Conservation (phyloP, 2,329 filamentous ascomycete species). For the Pleoardoris graminearum region DNA sequence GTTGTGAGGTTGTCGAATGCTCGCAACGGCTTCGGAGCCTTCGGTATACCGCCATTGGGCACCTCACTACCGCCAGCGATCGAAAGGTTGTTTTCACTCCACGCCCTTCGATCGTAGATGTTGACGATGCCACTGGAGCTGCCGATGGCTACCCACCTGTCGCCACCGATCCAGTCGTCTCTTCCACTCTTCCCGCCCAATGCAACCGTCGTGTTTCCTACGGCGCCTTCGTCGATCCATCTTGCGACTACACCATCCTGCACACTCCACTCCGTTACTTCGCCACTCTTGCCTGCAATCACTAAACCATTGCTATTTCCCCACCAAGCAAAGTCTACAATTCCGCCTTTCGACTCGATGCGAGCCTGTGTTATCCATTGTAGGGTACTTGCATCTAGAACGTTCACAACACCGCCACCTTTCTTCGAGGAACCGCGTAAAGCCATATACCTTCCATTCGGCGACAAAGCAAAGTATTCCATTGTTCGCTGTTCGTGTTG, state of each 20-base stretch:
- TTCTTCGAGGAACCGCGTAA: conserved; percentile 78
- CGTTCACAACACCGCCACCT: conserved; percentile 84
- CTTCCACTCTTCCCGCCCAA: conserved; percentile 71
- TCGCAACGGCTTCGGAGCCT: conserved; percentile 71
- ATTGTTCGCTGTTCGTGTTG: conserved; percentile 83
- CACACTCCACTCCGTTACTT: conserved; percentile 87
- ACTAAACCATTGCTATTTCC: conserved; percentile 77
- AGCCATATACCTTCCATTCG: conserved; percentile 84
- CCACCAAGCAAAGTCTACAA: conserved; percentile 96
- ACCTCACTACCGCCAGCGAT: conserved; percentile 23
- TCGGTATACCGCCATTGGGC: conserved; percentile 57
- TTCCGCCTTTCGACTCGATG: conserved; percentile 78
- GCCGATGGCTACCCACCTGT: conserved; percentile 88
- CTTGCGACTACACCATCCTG: conserved; percentile 70
- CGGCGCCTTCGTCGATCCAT: conserved; percentile 89
- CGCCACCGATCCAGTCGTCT: conserved; percentile 67
- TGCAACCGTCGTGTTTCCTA: conserved; percentile 79
- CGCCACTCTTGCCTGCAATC: conserved; percentile 82
- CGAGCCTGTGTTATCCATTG: conserved; percentile 87
- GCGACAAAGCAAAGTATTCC: conserved; percentile 87
- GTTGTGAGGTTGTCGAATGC: conserved; percentile 86
- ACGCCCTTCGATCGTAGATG: conserved; percentile 80
- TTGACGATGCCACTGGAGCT: conserved; percentile 88
- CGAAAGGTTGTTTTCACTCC: conserved; percentile 50
- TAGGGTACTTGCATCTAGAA: conserved; percentile 76